These are phyloP conservation scores for Nymphaea colorata DNA, from an alignment of 164 flowering plant species.

Conservation along the genomic window DNA sequence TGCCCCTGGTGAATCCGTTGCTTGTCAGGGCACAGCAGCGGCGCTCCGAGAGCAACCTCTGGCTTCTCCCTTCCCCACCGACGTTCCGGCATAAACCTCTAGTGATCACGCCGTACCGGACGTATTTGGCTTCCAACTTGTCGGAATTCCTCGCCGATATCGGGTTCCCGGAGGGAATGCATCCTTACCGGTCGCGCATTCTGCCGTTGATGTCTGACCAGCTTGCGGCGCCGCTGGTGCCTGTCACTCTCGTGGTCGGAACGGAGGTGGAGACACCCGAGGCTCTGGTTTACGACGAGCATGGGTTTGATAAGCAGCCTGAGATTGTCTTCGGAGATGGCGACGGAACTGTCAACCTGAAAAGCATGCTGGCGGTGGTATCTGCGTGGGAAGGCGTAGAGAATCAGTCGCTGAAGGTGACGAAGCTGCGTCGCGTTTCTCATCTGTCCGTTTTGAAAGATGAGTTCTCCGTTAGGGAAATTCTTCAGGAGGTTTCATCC, in stretches of 20 bases:
- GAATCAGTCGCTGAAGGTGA: constrained; percentile 29
- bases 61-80: constrained; percentile 71
- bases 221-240: constrained; percentile 33
- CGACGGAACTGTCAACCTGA: constrained; percentile 85
- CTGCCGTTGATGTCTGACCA: constrained; percentile 31
- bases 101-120: constrained; percentile 30
- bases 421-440: constrained; percentile 33
- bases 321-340: constrained; percentile 81
- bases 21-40: constrained; percentile 67
- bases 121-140: constrained; percentile 40
- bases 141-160: constrained; percentile 52
- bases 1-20: constrained; percentile 68
- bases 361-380: constrained; percentile 54
- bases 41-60: constrained; percentile 80
- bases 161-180: constrained; percentile 48
- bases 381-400: constrained; percentile 28
- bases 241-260: constrained; percentile 63
- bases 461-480: constrained; percentile 30
- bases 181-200: constrained; percentile 42
- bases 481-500: constrained; percentile 25
- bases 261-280: constrained; percentile 51
- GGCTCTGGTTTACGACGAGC: constrained; percentile 47
- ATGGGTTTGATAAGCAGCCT: constrained; percentile 56
- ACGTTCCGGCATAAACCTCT: constrained; percentile 22
- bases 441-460: constrained; percentile 49